Base-by-base conservation (phyloP, 2,329 filamentous ascomycete species). In the Pseudogymnoascus pannorum region DNA sequence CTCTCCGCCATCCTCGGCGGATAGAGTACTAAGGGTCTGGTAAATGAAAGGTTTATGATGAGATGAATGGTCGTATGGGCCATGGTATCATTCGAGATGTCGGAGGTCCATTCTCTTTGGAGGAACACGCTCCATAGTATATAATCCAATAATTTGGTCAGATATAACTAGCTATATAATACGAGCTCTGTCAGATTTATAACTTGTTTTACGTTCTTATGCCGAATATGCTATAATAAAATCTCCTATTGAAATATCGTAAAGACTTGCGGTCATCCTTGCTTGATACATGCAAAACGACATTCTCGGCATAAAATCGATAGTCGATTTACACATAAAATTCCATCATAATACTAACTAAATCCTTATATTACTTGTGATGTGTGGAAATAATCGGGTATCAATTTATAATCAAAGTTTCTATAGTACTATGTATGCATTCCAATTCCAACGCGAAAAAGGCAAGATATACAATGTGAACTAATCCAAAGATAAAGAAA, bases 101-200 rank as follows among this genome's bases (percentile, higher is more conserved):
- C n/a, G 24, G 26, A n/a, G 44, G 22, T 7, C 44, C n/a, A 7
- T 29, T 54, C 44, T 18, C 16, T 31, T 29, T 29, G 44, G 26
- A 31, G n/a, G n/a, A 54, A n/a, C 26, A 31, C 31, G 31, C 44
- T 54, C 44, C 44, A 54, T 54, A 54, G 44, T 54, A 54, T 29
- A 54, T 54, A 54, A 54, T n/a, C 18, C 26, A 54, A 12, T 54
- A 29, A 18, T 54, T 31, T 16, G n/a, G 44, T 24, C 5, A 54
- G 24, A 54, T 54, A 31, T n/a, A 18, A 29, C 24, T 31, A 18
- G 44, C 44, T 18, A 54, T 18, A 31, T 54, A 54, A 54, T 54
- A 54, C 24, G 26, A 54, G 26, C 26, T 18, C 44, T 54, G 44
- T 12, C 44, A 54, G 2, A 31, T 48, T 48, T 6, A 48, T 48